Percentiles rank a stretch among this genome's conserved stretches.
phyloP scores from a whole-genome alignment of 495 filamentous ascomycete species.

The Jackrogersella multiformis region DNA sequence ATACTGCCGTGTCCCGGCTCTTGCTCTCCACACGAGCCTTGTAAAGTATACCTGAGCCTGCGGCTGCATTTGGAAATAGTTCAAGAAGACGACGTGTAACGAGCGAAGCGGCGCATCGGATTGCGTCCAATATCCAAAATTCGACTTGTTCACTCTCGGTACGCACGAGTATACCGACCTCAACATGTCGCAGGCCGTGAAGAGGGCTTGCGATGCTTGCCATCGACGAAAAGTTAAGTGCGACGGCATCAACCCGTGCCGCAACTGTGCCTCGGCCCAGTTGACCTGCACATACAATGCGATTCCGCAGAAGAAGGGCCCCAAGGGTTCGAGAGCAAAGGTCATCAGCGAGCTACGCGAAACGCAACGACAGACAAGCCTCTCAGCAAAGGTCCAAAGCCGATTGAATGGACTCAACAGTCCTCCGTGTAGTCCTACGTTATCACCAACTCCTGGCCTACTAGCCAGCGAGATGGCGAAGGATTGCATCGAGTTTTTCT shows the following conservation, averaged over 20 bases:
- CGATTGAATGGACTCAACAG: conserved; percentile 55
- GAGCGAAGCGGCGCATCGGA: conserved; percentile 22
- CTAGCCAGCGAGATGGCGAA: conserved; percentile 69
- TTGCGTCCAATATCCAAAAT: conserved; percentile 11
- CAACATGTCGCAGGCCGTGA: conserved; percentile 64
- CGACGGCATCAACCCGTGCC: conserved; percentile 75
- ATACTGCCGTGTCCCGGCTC: conserved; percentile 30
- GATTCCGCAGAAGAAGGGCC: conserved; percentile 87
- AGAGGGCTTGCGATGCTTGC: conserved; percentile 82
- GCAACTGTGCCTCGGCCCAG: conserved; percentile 72
- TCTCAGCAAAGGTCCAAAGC: conserved; percentile 59
- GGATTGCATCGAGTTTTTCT: conserved; percentile 82
- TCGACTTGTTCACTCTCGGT: conserved; percentile 7
- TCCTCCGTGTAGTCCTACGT: conserved; percentile 55
- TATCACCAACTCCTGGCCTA: conserved; percentile 63
- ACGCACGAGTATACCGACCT: conserved; percentile 7
- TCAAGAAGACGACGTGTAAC: conserved; percentile 25
- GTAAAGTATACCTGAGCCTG: conserved; percentile 31
- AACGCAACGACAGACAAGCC: conserved; percentile 68
- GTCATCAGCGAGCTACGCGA: conserved; percentile 80
- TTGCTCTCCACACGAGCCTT: conserved; percentile 22
- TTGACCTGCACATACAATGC: conserved; percentile 82
- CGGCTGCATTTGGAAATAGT: conserved; percentile 34
- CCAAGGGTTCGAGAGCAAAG: conserved; percentile 83
- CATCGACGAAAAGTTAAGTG: conserved; percentile 86